Conservation (phyloP, 2,329 filamentous ascomycete genomes). For the Chalara sp. region DNA sequence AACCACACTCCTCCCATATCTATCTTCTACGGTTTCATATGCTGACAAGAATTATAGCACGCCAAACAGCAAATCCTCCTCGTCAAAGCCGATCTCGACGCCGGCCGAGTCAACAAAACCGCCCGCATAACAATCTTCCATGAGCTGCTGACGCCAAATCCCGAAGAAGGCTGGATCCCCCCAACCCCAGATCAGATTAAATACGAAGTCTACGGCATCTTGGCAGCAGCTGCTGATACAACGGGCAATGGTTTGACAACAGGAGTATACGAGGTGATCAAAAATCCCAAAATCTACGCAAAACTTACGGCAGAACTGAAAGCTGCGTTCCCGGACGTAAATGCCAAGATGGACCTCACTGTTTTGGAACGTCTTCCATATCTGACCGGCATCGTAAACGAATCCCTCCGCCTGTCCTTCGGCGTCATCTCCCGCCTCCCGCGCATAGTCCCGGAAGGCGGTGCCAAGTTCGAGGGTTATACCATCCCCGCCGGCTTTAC, state of each 20-base stretch:
- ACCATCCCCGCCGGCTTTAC: constrained; percentile 1
- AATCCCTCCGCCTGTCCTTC: constrained; percentile 23
- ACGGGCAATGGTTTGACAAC: constrained; percentile 29
- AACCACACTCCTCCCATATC: not conserved
- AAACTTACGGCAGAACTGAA: constrained; percentile 24
- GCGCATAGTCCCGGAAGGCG: constrained; percentile 12
- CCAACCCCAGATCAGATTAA: constrained; percentile 8
- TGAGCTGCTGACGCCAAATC: constrained; percentile 16
- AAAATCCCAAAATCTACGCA: constrained; percentile 23
- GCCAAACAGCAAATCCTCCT: constrained; percentile 4
- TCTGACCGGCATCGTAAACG: constrained; percentile 25
- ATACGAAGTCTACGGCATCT: constrained; percentile 18
- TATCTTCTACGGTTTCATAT: not conserved
- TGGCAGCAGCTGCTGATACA: constrained; percentile 28
- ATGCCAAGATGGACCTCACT: constrained; percentile 6
- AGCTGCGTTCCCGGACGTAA: constrained; percentile 23
- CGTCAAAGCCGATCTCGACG: constrained; percentile 6
- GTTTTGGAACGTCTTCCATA: constrained; percentile 20
- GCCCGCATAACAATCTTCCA: constrained; percentile 24
- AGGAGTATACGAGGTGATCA: constrained; percentile 24
- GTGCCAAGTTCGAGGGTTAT: not conserved
- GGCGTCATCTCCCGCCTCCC: constrained; percentile 23
- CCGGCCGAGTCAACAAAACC: constrained; percentile 8
- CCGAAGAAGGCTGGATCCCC: constrained; percentile 4
- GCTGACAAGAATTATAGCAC: constrained; percentile 4